Evolutionary conservation across 2,329 filamentous ascomycete species (phyloP).

Genomic region (Epichloe glyceriae): DNA sequence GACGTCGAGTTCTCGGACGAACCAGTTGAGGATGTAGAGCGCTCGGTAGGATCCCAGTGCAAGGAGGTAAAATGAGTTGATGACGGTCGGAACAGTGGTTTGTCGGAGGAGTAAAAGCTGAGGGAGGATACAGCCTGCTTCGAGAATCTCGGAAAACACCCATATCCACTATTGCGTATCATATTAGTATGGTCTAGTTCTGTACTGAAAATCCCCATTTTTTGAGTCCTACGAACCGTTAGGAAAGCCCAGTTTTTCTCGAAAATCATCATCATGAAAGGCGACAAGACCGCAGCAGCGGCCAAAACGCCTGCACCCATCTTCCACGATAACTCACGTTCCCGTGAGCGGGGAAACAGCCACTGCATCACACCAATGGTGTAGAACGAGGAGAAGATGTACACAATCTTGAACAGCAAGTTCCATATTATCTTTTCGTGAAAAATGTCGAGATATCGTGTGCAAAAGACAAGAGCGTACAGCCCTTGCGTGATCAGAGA

Average conservation of each 20-base stretch:
- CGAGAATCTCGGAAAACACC: slow-evolving; percentile 83
- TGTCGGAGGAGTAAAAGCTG: slow-evolving; percentile 86
- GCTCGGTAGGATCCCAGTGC: slow-evolving; percentile 77
- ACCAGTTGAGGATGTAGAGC: slow-evolving; percentile 88
- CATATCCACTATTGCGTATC: slow-evolving; percentile 54
- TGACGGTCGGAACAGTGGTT: slow-evolving; percentile 89
- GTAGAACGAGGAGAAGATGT: slow-evolving; percentile 72
- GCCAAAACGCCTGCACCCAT: slow-evolving; percentile 58
- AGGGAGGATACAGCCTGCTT: slow-evolving; percentile 80
- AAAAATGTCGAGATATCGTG: slow-evolving; percentile 79
- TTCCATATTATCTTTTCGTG: slow-evolving; percentile 48
- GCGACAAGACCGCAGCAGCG: slow-evolving; percentile 54
- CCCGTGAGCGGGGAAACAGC: slow-evolving; percentile 73
- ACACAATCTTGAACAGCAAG: slow-evolving; percentile 77
- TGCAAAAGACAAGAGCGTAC: slow-evolving; percentile 74
- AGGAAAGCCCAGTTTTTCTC: slow-evolving; percentile 35
- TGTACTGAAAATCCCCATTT: not conserved
- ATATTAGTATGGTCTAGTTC: slow-evolving; percentile 1
- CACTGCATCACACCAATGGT: slow-evolving; percentile 81
- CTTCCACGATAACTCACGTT: slow-evolving; percentile 90
- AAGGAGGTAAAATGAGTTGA: slow-evolving; percentile 91
- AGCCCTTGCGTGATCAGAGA: slow-evolving; percentile 84
- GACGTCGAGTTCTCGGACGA: slow-evolving; percentile 51
- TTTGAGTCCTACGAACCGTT: slow-evolving; percentile 24
- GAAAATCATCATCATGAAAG: slow-evolving; percentile 61